Conservation (phyloP, 1,284 basidiomycete genomes). For the Cronartium ribicola region DNA sequence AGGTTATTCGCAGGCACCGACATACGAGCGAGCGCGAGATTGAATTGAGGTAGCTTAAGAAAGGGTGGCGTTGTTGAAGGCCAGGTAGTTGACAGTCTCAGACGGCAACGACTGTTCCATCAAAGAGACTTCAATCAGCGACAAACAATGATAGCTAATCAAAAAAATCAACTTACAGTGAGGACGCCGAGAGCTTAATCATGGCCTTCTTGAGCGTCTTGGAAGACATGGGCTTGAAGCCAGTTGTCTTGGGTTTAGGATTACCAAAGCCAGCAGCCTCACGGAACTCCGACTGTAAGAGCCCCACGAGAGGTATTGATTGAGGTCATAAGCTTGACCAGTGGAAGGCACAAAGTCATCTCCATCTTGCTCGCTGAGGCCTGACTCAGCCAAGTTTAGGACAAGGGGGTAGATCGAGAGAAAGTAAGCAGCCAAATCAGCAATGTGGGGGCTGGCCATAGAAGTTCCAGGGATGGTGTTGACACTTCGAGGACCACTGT, state of each 20-base stretch:
- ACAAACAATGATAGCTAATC: neutral
- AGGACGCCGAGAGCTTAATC: constrained; percentile 62
- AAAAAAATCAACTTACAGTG: constrained; percentile 37
- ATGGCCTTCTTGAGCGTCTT: constrained; percentile 70
- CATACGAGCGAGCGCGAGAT: neutral
- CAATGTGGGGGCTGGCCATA: constrained; percentile 61
- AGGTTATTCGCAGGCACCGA: neutral
- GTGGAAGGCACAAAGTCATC: constrained; percentile 11
- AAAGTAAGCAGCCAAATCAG: constrained; percentile 73
- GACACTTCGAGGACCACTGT: constrained; percentile 58
- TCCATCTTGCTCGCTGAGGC: constrained; percentile 44
- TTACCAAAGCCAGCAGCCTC: constrained; percentile 46
- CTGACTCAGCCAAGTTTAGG: constrained; percentile 49
- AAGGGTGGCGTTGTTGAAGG: constrained; percentile 75
- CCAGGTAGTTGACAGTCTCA: constrained; percentile 66
- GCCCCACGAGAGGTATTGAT: constrained; percentile 47
- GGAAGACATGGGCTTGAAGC: constrained; percentile 58
- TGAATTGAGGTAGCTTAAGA: constrained; percentile 12
- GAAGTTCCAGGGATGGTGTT: constrained; percentile 67
- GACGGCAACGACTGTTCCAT: constrained; percentile 54
- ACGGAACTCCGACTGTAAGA: constrained; percentile 44
- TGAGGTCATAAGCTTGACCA: constrained; percentile 44
- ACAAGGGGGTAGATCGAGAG: constrained; percentile 59
- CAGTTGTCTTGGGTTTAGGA: constrained; percentile 47
- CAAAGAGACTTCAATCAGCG: neutral